Base-by-base conservation (phyloP, 179 eudicot species). In the Drosera spatulata region DNA sequence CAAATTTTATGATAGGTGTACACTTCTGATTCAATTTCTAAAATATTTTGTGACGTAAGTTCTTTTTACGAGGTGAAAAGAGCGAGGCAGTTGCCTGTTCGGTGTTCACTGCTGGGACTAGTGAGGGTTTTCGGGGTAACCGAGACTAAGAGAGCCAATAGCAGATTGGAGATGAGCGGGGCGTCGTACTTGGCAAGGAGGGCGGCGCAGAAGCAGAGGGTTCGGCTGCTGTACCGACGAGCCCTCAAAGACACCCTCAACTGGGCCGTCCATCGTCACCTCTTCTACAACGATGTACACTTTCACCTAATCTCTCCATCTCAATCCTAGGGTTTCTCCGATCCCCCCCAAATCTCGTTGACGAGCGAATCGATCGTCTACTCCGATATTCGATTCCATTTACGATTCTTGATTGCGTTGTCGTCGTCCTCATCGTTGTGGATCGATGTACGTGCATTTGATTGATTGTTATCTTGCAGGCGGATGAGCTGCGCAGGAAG, bases 241-340 rank as follows among this genome's bases (percentile, higher is more conserved):
- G 79, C 84, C 49, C 90, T 93, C 62, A 83, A 77, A 62, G 91
- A 82, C 40, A 84, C 95, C 63, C 98, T 88, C 75, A 85, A 82
- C 73, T 91, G 98, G 96, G 91, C 96, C 55, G 96, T 88, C 47
- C 95, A 91, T 75, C 98, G 98, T 60, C 95, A 82, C 54, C 89
- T 84, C 71, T 88, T 85, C 69, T 88, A 91, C 58, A 48, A 74
- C 45, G 96, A 88, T 76, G 96, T 88, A 85, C 55, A 22, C 33
- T 14, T 8, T 58, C 37, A 33, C 2, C 6, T 41, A n/a, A 10
- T 41, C 43, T 38, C 39, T 3, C 4, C 5, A 4, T 37, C 41
- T 55, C 38, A 8, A 59, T 70, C 67, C 39, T 64, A 50, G 78
- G 77, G 59, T 66, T 72, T 65, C 45, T 43, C 44, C 2, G 15